A percentile compares a stretch with the other conserved stretches of the same genome.
Evolutionary conservation across 108 stramenopile species (phyloP).

Genomic region (Nitzschia sp.): DNA sequence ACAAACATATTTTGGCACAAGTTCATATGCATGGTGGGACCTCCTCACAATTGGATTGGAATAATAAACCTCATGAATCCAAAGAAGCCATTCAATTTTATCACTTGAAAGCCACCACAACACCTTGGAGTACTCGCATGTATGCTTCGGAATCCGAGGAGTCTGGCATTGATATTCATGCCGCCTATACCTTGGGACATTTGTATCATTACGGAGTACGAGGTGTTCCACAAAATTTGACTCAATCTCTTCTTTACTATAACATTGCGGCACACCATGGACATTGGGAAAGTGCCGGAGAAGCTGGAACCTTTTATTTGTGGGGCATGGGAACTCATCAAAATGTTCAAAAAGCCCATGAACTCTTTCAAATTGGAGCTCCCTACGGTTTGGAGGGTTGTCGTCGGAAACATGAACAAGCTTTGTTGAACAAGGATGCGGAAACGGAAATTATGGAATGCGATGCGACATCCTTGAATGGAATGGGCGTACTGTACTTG

Average conservation of each 20-base stretch:
- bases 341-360: slow-evolving; percentile 63
- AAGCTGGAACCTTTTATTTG: slow-evolving; percentile 75
- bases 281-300: slow-evolving; percentile 80
- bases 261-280: slow-evolving; percentile 63
- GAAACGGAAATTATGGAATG: slow-evolving; percentile 39
- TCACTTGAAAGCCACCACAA: slow-evolving; percentile 60
- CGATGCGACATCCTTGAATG: slow-evolving; percentile 67
- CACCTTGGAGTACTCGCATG: slow-evolving; percentile 14
- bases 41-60: slow-evolving; percentile 53
- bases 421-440: slow-evolving; percentile 1
- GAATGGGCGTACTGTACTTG: slow-evolving; percentile 77
- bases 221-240: slow-evolving; percentile 80
- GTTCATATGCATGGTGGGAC: slow-evolving; percentile 85
- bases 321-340: slow-evolving; percentile 76
- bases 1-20: slow-evolving; percentile 71
- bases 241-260: slow-evolving; percentile 76
- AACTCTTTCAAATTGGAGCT: slow-evolving; percentile 66
- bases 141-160: background rate
- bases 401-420: slow-evolving; percentile 23
- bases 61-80: slow-evolving; percentile 84
- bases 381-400: slow-evolving; percentile 65
- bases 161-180: slow-evolving; percentile 54
- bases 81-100: slow-evolving; percentile 86
- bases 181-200: slow-evolving; percentile 73
- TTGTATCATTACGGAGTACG: slow-evolving; percentile 73